Percentiles rank a stretch among this genome's conserved stretches.
Conservation (phyloP, 2,329 filamentous ascomycete genomes). For the Leptographium galeiforme region DNA sequence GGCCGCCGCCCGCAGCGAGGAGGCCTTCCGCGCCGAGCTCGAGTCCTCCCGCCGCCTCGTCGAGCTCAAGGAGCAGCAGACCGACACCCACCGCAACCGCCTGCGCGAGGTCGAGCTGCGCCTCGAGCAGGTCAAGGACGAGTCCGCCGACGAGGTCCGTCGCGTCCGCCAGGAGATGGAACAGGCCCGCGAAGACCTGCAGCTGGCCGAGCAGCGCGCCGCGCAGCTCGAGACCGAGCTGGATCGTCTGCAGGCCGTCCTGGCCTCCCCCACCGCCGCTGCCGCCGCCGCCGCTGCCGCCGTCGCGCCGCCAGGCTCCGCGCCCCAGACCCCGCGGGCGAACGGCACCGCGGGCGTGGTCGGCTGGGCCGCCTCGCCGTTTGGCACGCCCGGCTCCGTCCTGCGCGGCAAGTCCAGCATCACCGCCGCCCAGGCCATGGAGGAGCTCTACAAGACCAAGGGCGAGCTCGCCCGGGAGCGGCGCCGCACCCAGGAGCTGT, state of each 20-base stretch:
- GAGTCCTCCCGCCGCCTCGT: conserved; percentile 70
- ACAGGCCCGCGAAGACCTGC: conserved; percentile 33
- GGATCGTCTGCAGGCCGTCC: conserved; percentile 36
- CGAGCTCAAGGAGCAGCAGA: conserved; percentile 66
- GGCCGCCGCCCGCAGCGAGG: conserved; percentile 65
- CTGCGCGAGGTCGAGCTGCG: conserved; percentile 55
- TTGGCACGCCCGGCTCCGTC: conserved; percentile 45
- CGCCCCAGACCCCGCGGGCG: conserved; percentile 46
- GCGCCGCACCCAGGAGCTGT: conserved; percentile 60
- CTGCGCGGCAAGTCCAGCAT: conserved; percentile 38
- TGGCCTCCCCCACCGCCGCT: conserved; percentile 22
- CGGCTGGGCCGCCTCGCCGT: conserved; percentile 41
- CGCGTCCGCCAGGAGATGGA: conserved; percentile 44
- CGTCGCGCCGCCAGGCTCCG: conserved; percentile 27
- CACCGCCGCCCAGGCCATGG: conserved; percentile 49
- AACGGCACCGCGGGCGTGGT: conserved; percentile 25
- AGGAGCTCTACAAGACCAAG: conserved; percentile 55
- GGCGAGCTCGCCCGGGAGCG: conserved; percentile 60
- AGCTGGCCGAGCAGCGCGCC: conserved; percentile 31
- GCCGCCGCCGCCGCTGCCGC: background rate
- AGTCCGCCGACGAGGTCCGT: conserved; percentile 47
- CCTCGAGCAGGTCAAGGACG: conserved; percentile 51
- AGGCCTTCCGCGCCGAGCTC: conserved; percentile 76
- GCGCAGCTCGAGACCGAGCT: conserved; percentile 39
- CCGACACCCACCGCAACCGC: conserved; percentile 56